A percentile compares a stretch with the other conserved stretches of the same genome.
phyloP scores from a whole-genome alignment of 1,284 basidiomycete genomes.

The Puccinia coronata region DNA sequence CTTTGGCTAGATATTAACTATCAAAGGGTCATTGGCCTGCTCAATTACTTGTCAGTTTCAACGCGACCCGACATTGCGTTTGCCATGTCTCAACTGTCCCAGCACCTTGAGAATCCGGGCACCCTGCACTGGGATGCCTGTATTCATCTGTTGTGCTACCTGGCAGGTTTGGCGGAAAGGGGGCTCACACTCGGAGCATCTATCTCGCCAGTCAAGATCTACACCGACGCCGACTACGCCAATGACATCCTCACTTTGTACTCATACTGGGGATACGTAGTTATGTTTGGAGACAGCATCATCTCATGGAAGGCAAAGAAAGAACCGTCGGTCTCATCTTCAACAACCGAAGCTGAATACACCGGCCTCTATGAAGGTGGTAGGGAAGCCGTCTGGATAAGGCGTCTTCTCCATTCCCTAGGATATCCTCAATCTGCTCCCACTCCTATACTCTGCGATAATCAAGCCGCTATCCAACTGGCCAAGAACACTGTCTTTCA shows the following conservation, averaged over 20 bases:
- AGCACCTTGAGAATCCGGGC: no score
- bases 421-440: neutral
- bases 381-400: neutral
- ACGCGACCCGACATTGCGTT: no score
- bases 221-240: neutral
- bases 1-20: neutral
- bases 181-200: neutral
- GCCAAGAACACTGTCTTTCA: no score
- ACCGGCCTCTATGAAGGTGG: neutral
- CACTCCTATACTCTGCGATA: no score
- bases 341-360: neutral
- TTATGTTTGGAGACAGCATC: neutral
- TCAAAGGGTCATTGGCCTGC: no score
- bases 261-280: neutral
- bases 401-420: neutral
- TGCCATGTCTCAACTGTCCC: no score
- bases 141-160: no score
- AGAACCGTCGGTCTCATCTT: neutral
- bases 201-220: neutral
- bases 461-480: no score
- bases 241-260: neutral
- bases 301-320: conserved; percentile 5
- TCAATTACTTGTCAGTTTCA: no score
- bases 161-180: neutral
- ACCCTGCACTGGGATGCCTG: no score